phyloP scores from a whole-genome alignment of 2,329 filamentous ascomycete genomes.

The Fusarium sp. region DNA sequence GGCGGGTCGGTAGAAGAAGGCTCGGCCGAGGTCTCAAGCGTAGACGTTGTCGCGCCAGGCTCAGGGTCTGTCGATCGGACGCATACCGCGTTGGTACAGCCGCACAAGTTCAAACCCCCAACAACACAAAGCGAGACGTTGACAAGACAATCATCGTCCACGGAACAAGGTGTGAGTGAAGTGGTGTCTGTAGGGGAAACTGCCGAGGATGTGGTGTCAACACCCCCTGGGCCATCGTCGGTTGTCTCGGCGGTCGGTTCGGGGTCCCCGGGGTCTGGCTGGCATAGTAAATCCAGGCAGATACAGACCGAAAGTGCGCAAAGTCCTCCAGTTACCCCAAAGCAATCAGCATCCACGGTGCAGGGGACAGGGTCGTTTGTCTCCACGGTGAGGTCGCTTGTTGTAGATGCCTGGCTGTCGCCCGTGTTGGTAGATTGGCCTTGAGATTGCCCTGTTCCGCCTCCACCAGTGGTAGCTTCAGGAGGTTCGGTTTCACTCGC shows the following conservation, averaged over 20 bases:
- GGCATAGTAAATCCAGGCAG: conserved; percentile 7
- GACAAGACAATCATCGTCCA: conserved; percentile 5
- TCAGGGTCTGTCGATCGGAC: neutral
- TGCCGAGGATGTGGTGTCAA: neutral
- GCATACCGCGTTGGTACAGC: conserved; percentile 15
- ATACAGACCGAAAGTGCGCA: conserved; percentile 6
- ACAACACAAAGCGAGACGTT: conserved; percentile 8
- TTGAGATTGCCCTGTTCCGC: neutral
- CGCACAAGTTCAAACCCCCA: neutral
- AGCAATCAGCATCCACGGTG: conserved; percentile 2
- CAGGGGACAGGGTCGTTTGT: neutral
- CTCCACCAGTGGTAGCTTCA: neutral
- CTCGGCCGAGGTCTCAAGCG: neutral
- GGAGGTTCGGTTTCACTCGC: neutral
- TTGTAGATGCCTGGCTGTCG: conserved; percentile 1
- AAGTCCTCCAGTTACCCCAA: neutral
- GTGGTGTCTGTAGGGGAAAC: neutral
- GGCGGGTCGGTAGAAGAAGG: neutral
- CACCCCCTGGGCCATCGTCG: neutral
- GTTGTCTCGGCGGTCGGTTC: neutral
- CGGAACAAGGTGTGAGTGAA: conserved; percentile 4
- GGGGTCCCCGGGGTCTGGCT: neutral
- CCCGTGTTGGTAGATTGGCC: neutral
- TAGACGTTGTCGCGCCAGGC: too few species aligned
- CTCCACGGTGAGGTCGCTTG: neutral